Evolutionary conservation across 345 rosid species (phyloP).

Genomic region (Chamaenerion angustifolium): DNA sequence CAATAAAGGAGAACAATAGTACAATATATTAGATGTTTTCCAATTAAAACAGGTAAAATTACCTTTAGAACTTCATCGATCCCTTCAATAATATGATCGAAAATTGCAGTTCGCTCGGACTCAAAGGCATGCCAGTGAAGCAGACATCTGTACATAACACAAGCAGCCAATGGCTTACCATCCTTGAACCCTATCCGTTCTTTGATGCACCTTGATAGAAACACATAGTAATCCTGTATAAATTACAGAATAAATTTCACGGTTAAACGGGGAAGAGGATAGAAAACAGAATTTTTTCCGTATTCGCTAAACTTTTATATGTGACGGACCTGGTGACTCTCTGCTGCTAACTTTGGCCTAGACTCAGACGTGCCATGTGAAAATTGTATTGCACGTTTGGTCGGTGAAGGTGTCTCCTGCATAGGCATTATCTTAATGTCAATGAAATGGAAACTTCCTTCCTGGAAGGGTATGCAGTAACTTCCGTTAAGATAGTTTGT

Average conservation of each 20-base stretch:
- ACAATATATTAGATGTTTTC: neutral
- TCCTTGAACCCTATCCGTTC: constrained; percentile 67
- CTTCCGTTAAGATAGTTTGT: too few species aligned
- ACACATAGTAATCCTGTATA: constrained; percentile 73
- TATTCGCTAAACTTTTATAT: neutral
- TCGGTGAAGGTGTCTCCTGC: constrained; percentile 90
- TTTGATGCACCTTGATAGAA: constrained; percentile 74
- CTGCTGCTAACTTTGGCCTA: constrained; percentile 63
- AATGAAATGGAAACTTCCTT: constrained; percentile 2
- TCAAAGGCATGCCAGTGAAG: constrained; percentile 92
- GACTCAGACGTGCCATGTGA: constrained; percentile 68
- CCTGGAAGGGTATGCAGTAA: neutral
- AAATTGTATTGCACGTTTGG: constrained; percentile 54
- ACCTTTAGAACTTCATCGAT: constrained; percentile 81
- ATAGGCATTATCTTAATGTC: constrained; percentile 7
- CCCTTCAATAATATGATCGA: constrained; percentile 82
- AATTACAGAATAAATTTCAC: neutral
- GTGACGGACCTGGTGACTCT: constrained; percentile 58
- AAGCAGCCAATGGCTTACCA: constrained; percentile 88
- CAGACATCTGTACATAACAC: constrained; percentile 79
- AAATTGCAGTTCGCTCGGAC: constrained; percentile 76
- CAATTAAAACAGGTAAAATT: constrained; percentile 4
- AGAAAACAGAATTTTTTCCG: neutral
- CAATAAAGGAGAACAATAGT: neutral
- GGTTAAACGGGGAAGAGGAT: neutral